Base-by-base conservation (phyloP, 352 stramenopile genomes). In the Saprolegnia parasitica region DNA sequence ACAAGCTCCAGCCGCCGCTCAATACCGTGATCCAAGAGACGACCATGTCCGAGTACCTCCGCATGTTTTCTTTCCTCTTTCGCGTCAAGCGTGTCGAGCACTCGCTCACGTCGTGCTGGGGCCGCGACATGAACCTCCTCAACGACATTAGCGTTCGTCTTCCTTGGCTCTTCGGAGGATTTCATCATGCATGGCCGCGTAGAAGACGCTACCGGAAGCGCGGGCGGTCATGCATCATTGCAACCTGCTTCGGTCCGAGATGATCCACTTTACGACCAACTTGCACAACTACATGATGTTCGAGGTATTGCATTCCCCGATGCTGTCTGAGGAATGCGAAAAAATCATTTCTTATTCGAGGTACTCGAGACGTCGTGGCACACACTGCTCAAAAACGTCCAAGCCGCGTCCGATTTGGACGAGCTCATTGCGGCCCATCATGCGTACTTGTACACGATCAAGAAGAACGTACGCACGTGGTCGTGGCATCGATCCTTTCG, bases 221-320 rank as follows among this genome's bases (percentile, higher is more conserved):
- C 45, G 65, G 46, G 72, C 72, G 63, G 73, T 97, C 21, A 81
- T 99, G 29, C 91, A 98, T 77, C 88, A 87, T 40, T 97, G 96
- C 71, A 94, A 98, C 65, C 84, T 99, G 18, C 86, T 98, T 56
- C 88, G 97, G 35, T 97, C 97, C 24, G 89, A 98, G 54, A 99
- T 99, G 97, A 96, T 98, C 65, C 96, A 99, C 74, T 98, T 99
- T 75, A 96, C 93, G 24, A 93, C 91, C 46, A 99, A 98, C 68
- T 84, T 99, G 24, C 93, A 98, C 74, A 98, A 95, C 73, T 99
- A 99, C 75, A 92, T 99, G 74, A 98, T 99, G 95, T 99, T 99
- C 78, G 96, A 99, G 86, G 80, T 88, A n/a, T n/a, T n/a, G n/a
- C n/a, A n/a, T n/a, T n/a, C n/a, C n/a, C n/a, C n/a, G n/a, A n/a